These are phyloP conservation scores for Spinacia oleracea DNA, from an alignment of 179 eudicot species.

Conservation along the genomic window DNA sequence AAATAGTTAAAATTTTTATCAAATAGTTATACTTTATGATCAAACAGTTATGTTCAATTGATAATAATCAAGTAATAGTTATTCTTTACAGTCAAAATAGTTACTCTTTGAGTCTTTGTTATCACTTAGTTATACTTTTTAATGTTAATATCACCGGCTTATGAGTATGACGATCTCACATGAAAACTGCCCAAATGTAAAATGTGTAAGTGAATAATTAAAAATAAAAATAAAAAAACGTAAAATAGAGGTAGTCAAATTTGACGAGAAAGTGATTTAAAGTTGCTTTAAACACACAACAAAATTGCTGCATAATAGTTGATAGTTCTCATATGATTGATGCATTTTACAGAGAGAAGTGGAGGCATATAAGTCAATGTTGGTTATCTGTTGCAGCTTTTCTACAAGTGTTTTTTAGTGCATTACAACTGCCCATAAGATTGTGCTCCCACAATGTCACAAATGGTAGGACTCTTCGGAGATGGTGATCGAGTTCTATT, in stretches of 20 bases:
- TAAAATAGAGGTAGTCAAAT: slow-evolving; percentile 2
- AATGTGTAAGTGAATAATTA: background rate
- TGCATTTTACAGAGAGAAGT: slow-evolving; percentile 13
- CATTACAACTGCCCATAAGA: slow-evolving; percentile 19
- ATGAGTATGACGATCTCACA: no score
- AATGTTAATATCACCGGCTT: no score
- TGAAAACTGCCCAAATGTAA: no score
- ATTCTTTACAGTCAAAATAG: no score
- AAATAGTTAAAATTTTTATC: no score
- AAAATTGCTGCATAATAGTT: slow-evolving; percentile 8
- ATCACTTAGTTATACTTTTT: no score
- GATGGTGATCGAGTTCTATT: no score
- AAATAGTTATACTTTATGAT: no score
- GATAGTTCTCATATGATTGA: slow-evolving; percentile 14
- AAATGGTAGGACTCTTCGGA: background rate
- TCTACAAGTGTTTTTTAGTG: background rate
- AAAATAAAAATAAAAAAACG: background rate
- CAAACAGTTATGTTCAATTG: no score
- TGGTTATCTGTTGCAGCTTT: slow-evolving; percentile 27
- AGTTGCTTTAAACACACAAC: slow-evolving; percentile 14
- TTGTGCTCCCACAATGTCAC: slow-evolving; percentile 17
- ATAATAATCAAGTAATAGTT: no score
- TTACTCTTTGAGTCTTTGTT: no score
- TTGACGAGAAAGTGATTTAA: slow-evolving; percentile 17
- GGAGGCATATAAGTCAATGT: slow-evolving; percentile 27